Evolutionary conservation across 2,329 filamentous ascomycete genomes (phyloP).

Genomic region (Ceratocystis colombiana): DNA sequence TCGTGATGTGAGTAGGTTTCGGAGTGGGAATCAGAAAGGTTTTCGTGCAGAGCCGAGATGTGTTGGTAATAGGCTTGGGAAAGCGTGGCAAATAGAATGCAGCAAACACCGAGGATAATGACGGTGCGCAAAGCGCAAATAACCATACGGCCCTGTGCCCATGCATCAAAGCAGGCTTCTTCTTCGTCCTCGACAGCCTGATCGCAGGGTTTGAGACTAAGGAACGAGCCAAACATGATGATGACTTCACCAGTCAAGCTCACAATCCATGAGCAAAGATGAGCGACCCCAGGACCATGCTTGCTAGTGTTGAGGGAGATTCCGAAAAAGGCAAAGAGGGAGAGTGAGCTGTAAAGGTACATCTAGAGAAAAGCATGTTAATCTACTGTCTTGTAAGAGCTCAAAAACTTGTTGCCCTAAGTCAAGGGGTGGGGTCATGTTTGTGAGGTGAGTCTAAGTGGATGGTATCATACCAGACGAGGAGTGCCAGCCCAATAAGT

Average conservation of each 20-base stretch:
- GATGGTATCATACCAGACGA: conserved; percentile 21
- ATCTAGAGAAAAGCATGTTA: conserved; percentile 14
- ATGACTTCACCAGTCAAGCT: conserved; percentile 62
- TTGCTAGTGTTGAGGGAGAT: conserved; percentile 13
- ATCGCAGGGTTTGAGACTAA: conserved; percentile 36
- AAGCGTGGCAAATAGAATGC: conserved; percentile 40
- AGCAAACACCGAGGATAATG: conserved; percentile 52
- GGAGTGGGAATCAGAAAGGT: conserved; percentile 13
- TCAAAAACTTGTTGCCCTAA: too few species aligned
- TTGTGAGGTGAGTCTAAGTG: background rate
- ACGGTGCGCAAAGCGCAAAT: conserved; percentile 51
- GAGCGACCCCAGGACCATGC: conserved; percentile 62
- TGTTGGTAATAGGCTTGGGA: conserved; percentile 12
- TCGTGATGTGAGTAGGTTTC: conserved; percentile 25
- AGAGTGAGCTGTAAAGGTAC: conserved; percentile 21
- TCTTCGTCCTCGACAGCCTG: background rate
- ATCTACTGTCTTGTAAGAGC: background rate
- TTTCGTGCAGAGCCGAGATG: background rate
- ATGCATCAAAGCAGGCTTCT: conserved; percentile 33
- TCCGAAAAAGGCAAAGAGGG: conserved; percentile 22
- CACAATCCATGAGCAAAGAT: conserved; percentile 69
- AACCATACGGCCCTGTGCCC: conserved; percentile 37
- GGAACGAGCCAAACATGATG: conserved; percentile 58
- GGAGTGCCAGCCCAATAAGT: conserved; percentile 18
- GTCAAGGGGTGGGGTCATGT: background rate